Evolutionary conservation across 148 eudicot genomes (phyloP).

Genomic region (Chenopodium quinoa): DNA sequence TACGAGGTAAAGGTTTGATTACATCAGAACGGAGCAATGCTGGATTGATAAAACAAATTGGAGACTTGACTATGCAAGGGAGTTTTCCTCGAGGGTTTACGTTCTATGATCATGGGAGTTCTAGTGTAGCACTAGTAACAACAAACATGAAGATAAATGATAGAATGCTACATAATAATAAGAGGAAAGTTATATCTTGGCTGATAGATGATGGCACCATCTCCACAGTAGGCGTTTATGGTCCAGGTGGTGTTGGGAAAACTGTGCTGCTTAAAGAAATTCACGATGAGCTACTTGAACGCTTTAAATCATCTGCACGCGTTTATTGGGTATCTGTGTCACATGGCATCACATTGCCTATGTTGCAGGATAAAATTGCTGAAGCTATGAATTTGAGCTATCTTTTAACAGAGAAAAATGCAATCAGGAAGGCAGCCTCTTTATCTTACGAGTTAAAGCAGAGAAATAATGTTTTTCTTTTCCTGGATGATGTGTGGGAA

Average conservation of each 20-base stretch:
- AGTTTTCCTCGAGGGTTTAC: constrained; percentile 24
- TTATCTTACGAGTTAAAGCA: constrained; percentile 20
- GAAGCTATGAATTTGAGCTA: constrained; percentile 19
- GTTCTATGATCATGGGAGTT: constrained; percentile 17
- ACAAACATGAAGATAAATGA: constrained; percentile 13
- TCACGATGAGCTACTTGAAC: constrained; percentile 24
- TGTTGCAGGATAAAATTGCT: constrained; percentile 29
- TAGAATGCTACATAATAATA: constrained; percentile 13
- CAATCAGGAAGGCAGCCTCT: constrained; percentile 21
- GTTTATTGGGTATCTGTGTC: constrained; percentile 32
- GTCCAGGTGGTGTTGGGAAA: constrained; percentile 33
- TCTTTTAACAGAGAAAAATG: constrained; percentile 16
- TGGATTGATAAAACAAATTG: constrained; percentile 12
- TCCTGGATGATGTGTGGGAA: constrained; percentile 37
- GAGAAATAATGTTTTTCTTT: constrained; percentile 23
- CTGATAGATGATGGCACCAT: constrained; percentile 14
- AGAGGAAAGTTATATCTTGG: constrained; percentile 23
- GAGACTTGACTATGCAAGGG: constrained; percentile 19
- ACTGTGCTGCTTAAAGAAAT: constrained; percentile 30
- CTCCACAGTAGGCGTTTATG: constrained; percentile 23
- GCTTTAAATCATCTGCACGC: background rate
- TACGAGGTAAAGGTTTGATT: constrained; percentile 12
- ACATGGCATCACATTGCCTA: constrained; percentile 14
- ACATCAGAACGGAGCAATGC: background rate
- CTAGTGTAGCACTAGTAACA: constrained; percentile 25